Conservation (phyloP, 129 eudicot genomes). For the Gnaphalium uliginosum region DNA sequence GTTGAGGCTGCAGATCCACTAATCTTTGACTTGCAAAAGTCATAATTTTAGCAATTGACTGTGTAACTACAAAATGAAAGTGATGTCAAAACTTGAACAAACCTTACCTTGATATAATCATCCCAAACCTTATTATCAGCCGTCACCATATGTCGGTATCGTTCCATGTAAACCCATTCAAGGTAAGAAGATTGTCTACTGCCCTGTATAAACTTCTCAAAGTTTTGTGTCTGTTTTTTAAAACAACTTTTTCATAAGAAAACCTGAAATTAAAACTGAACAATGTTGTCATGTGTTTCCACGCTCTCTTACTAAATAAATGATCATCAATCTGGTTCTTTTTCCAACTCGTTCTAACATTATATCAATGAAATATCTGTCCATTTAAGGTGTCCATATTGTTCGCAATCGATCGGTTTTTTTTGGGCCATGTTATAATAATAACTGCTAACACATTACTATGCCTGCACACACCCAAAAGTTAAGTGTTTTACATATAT, state of each 20-base stretch:
- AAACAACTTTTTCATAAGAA: constrained; percentile 41
- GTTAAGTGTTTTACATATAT: too few relatives aligned
- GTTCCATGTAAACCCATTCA: constrained; percentile 53
- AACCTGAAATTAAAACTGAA: constrained; percentile 47
- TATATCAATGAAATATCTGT: constrained; percentile 51
- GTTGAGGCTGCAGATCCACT: constrained; percentile 25
- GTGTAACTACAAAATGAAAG: neutral
- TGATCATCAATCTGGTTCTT: constrained; percentile 48
- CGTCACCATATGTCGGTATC: constrained; percentile 48
- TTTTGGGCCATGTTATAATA: constrained; percentile 33
- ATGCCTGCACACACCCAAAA: too few relatives aligned
- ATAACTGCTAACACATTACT: constrained; percentile 16
- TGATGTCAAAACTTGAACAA: neutral
- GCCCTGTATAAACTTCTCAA: constrained; percentile 49
- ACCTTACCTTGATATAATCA: constrained; percentile 46
- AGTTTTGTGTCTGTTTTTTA: constrained; percentile 59
- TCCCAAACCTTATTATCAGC: constrained; percentile 57
- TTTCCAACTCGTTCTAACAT: constrained; percentile 50
- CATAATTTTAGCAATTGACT: neutral
- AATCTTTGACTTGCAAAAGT: neutral
- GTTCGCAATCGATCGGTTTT: constrained; percentile 48
- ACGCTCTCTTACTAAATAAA: constrained; percentile 52
- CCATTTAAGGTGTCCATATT: constrained; percentile 56
- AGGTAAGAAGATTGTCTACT: constrained; percentile 41
- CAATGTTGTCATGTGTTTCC: constrained; percentile 48